These are phyloP conservation scores for Cyclotella kingstonii DNA, from an alignment of 108 stramenopile genomes.

Conservation along the genomic window DNA sequence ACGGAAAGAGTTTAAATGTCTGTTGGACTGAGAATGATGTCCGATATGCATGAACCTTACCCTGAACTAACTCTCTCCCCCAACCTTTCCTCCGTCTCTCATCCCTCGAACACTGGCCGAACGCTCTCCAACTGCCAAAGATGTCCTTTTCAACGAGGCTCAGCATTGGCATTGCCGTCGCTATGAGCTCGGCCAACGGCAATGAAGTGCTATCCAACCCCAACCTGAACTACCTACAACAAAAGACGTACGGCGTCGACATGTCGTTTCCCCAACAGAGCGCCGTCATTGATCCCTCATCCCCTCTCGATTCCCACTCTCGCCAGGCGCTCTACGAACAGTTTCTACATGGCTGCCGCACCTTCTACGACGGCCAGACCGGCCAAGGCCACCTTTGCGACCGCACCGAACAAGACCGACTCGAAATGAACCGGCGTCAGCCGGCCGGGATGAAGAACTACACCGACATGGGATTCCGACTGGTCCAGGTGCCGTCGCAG, in stretches of 20 bases:
- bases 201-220: slow-evolving; percentile 4
- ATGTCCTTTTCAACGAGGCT: no score
- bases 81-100: no score
- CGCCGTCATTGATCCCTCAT: slow-evolving; percentile 39
- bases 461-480: slow-evolving; percentile 66
- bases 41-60: no score
- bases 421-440: slow-evolving; percentile 40
- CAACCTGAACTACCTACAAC: slow-evolving; percentile 6
- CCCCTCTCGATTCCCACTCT: slow-evolving; percentile 31
- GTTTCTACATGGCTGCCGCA: slow-evolving; percentile 45
- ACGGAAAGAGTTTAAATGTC: no score
- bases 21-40: no score
- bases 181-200: background rate
- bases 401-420: slow-evolving; percentile 50
- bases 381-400: slow-evolving; percentile 9
- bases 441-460: slow-evolving; percentile 48
- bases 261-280: slow-evolving; percentile 60
- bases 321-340: slow-evolving; percentile 51
- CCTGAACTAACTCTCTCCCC: no score
- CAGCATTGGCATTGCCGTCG: no score
- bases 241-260: slow-evolving; percentile 51
- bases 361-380: slow-evolving; percentile 9
- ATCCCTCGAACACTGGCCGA: no score
- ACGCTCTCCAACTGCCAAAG: no score
- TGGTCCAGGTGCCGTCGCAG: slow-evolving; percentile 52